Base-by-base conservation (phyloP, 2,329 filamentous ascomycete genomes). In the Cordyceps cicadae region DNA sequence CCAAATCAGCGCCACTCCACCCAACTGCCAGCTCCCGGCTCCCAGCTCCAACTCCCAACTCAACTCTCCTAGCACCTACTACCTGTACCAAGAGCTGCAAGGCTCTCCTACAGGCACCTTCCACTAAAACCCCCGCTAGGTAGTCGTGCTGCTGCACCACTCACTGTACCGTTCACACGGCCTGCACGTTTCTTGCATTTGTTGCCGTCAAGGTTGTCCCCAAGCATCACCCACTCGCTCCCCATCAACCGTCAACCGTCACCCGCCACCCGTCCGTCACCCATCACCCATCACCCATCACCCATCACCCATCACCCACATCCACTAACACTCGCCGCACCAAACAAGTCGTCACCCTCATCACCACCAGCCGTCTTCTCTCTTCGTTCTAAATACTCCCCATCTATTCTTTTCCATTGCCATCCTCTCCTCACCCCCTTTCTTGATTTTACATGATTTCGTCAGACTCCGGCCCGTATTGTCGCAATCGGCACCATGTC, bases 401-500 rank as follows among this genome's bases (percentile, higher is more conserved):
- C 62, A 62, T 52, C 48, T 14, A 24, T 37, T 34, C 26, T 45
- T 62, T 62, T 54, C 58, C 65, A 62, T 65, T 48, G 51, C 49
- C 50, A 15, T 15, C 21, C 6, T 26, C 51, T 24, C 17, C 21
- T 34, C 65, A 63, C 60, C 60, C 62, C 58, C 61, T 55, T 64
- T 56, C 64, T 63, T 64, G 60, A 46, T 70, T 73, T 79, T 80
- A 77, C 75, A 79, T 79, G 77, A 77, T 75, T 76, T 66, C 75
- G 72, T 73, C 74, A 74, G 69, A 64, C 67, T 64, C 66, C 64
- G 66, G 65, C 63, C 67, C 71, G 62, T 68, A 67, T 66, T 70
- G 70, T 70, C 71, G 67, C 69, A 71, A 73, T 72, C 75, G 74
- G 71, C 71, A 75, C 72, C 74, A 76, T 77, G 76, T 76, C 75